Evolutionary conservation across 192 early-diverging fungal species (phyloP).

Genomic region (Linnemannia schmuckeri): DNA sequence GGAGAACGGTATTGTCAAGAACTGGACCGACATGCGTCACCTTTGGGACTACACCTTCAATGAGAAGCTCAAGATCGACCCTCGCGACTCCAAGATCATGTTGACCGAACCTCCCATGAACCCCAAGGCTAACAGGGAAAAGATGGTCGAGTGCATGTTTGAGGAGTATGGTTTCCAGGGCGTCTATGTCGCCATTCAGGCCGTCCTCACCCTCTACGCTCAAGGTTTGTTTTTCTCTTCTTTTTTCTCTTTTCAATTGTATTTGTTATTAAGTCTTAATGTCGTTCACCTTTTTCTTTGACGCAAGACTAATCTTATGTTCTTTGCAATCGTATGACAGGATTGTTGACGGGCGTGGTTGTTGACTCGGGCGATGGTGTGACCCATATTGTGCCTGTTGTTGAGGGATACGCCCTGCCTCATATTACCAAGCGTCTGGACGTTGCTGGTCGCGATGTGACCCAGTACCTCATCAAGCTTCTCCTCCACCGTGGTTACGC

Average conservation of each 20-base stretch:
- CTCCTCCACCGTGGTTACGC: conserved; percentile 94
- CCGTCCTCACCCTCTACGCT: conserved; percentile 97
- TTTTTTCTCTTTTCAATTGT: not conserved
- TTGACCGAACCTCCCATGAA: conserved; percentile 98
- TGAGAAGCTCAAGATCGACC: conserved; percentile 92
- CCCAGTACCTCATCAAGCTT: conserved; percentile 96
- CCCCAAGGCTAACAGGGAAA: conserved; percentile 90
- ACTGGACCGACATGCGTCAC: conserved; percentile 98
- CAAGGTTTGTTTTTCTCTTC: conserved; percentile 72
- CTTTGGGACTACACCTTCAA: conserved; percentile 99
- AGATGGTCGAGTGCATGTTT: conserved; percentile 97
- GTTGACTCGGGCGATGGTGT: conserved; percentile 99
- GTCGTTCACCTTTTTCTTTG: not conserved
- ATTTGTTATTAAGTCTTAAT: too few species aligned
- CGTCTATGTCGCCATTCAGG: conserved; percentile 96
- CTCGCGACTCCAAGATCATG: conserved; percentile 90
- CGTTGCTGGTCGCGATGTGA: conserved; percentile 97
- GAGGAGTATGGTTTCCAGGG: conserved; percentile 96
- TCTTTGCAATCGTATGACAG: conserved; percentile 49
- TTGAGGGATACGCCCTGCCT: conserved; percentile 93
- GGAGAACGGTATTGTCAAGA: conserved; percentile 97
- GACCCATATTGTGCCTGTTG: conserved; percentile 99
- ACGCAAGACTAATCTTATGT: not conserved
- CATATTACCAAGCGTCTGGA: conserved; percentile 92
- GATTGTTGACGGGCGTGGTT: conserved; percentile 94